A percentile compares a stretch with the other conserved stretches of the same genome.
These are phyloP conservation scores for Tylopilus sp. DNA, from an alignment of 1,284 basidiomycete genomes.

Conservation along the genomic window DNA sequence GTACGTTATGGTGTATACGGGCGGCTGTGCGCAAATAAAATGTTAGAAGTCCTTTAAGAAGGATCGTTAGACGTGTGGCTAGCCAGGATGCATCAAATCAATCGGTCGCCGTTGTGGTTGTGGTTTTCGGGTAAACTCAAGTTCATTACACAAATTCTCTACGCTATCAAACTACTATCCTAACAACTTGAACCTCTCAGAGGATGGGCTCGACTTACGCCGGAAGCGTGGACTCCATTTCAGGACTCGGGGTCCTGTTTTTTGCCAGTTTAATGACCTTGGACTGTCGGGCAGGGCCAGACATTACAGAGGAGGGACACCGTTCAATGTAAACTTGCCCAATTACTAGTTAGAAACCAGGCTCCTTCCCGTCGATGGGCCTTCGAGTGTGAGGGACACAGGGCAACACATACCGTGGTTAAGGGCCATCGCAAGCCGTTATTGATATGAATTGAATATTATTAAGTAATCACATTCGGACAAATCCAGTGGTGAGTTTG, in stretches of 20 bases:
- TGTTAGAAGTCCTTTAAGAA: not conserved
- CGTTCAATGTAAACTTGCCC: slow-evolving; percentile 70
- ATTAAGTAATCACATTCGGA: too few species aligned
- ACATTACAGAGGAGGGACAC: slow-evolving; percentile 86
- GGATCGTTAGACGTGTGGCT: not conserved
- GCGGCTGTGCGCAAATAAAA: not conserved
- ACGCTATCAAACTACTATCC: slow-evolving; percentile 82
- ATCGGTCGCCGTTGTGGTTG: slow-evolving; percentile 81
- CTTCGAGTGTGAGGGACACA: too few species aligned
- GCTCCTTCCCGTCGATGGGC: too few species aligned
- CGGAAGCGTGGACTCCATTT: too few species aligned
- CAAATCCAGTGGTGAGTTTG: not conserved
- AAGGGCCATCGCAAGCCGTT: too few species aligned
- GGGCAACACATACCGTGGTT: too few species aligned
- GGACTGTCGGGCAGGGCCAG: slow-evolving; percentile 82
- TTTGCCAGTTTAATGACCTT: slow-evolving; percentile 21
- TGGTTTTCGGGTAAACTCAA: slow-evolving; percentile 92
- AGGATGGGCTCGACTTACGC: slow-evolving; percentile 74
- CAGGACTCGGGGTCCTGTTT: slow-evolving; percentile 17
- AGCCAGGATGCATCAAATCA: not conserved
- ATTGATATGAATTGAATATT: too few species aligned
- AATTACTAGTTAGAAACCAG: too few species aligned
- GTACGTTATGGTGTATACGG: not conserved
- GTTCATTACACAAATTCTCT: slow-evolving; percentile 63
- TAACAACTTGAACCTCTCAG: slow-evolving; percentile 63